phyloP scores from a whole-genome alignment of 106 monocot species.

The Phalaenopsis aphrodite region DNA sequence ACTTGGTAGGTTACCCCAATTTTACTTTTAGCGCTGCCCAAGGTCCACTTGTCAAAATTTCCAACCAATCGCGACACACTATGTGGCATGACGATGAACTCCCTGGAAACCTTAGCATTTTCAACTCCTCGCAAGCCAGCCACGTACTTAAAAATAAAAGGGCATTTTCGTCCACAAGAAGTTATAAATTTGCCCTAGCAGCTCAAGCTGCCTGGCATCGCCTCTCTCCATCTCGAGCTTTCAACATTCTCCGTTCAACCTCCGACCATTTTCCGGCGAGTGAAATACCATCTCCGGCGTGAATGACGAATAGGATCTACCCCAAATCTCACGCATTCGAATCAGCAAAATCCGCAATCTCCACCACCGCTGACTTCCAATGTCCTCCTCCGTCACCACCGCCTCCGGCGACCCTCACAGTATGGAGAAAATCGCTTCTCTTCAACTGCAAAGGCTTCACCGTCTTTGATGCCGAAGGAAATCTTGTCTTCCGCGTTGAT shows the following conservation, averaged over 20 bases:
- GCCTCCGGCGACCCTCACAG: constrained; percentile 7
- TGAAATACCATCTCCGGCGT: neutral
- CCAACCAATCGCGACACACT: too few species aligned
- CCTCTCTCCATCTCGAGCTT: neutral
- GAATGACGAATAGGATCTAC: constrained; percentile 6
- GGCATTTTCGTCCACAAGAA: neutral
- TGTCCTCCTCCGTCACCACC: neutral
- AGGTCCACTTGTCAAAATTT: too few species aligned
- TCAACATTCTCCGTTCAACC: neutral
- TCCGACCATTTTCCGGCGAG: too few species aligned
- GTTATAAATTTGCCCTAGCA: neutral
- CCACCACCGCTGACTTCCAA: neutral
- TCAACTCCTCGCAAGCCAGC: too few species aligned
- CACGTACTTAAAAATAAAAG: neutral
- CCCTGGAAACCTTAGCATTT: too few species aligned
- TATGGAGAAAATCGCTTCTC: constrained; percentile 22
- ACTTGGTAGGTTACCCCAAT: too few species aligned
- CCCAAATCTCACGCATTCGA: neutral
- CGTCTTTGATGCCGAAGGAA: constrained; percentile 11
- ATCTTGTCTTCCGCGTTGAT: constrained; percentile 17
- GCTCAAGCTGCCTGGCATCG: too few species aligned
- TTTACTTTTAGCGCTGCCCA: too few species aligned
- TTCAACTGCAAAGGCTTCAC: constrained; percentile 22
- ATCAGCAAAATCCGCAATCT: neutral
- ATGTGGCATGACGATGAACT: too few species aligned